Evolutionary conservation across 2,329 filamentous ascomycete genomes (phyloP).

Genomic region (Aspergillus sp.): DNA sequence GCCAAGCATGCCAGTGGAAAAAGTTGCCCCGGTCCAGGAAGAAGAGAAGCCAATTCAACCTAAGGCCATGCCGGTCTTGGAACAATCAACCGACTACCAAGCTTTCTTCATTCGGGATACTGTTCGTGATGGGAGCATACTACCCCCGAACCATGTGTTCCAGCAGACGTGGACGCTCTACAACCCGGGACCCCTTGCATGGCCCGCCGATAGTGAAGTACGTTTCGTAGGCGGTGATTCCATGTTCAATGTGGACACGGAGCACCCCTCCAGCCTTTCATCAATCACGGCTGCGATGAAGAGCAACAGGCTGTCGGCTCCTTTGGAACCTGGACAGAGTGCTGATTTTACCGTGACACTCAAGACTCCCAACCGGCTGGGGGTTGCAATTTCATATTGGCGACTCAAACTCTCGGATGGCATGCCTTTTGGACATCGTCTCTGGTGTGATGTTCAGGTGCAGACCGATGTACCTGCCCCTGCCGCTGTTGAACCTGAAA

Average conservation of each 20-base stretch:
- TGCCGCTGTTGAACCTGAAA: conserved; percentile 6
- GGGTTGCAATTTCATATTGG: conserved; percentile 92
- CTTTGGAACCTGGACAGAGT: conserved; percentile 69
- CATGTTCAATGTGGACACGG: conserved; percentile 86
- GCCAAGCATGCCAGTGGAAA: conserved; percentile 37
- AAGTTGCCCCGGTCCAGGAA: conserved; percentile 27
- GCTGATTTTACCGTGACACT: conserved; percentile 78
- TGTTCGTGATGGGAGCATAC: conserved; percentile 69
- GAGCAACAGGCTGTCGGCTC: conserved; percentile 68
- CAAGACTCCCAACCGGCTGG: conserved; percentile 70
- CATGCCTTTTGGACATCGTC: conserved; percentile 79
- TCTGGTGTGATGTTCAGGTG: conserved; percentile 91
- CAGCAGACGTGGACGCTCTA: conserved; percentile 87
- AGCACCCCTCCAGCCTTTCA: conserved; percentile 70
- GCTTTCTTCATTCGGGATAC: conserved; percentile 74
- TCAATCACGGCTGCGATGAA: conserved; percentile 75
- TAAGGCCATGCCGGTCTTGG: conserved; percentile 29
- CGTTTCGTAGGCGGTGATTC: conserved; percentile 91
- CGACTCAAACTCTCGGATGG: conserved; percentile 79
- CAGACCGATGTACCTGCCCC: conserved; percentile 15
- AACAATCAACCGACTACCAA: conserved; percentile 33
- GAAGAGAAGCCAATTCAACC: conserved; percentile 15
- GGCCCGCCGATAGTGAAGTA: conserved; percentile 86
- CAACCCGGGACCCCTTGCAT: conserved; percentile 72
- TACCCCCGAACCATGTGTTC: conserved; percentile 69